Evolutionary conservation across 2,329 filamentous ascomycete genomes (phyloP).

Genomic region (Botrytis paeoniae): DNA sequence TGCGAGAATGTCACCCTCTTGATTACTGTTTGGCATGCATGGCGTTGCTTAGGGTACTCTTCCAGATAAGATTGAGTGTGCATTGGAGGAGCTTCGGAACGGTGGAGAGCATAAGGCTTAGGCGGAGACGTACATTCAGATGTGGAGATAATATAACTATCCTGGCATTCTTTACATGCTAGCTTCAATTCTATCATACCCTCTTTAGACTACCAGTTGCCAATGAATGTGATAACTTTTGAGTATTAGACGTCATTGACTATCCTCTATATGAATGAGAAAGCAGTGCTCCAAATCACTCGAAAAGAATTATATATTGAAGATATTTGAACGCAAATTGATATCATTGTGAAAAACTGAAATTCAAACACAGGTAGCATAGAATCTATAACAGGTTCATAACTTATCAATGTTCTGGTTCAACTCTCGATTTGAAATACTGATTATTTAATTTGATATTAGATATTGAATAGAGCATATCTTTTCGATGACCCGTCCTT

Average conservation of each 20-base stretch:
- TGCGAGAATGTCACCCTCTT: constrained; percentile 17
- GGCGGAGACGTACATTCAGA: constrained; percentile 10
- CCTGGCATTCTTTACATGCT: constrained; percentile 13
- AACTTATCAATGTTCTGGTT: not conserved
- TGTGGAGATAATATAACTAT: constrained; percentile 12
- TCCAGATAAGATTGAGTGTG: constrained; percentile 10
- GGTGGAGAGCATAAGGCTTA: constrained; percentile 6
- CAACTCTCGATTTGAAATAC: not conserved
- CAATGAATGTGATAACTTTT: not conserved
- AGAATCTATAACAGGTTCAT: not conserved
- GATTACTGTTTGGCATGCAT: constrained; percentile 18
- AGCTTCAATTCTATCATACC: constrained; percentile 16
- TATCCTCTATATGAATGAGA: not conserved
- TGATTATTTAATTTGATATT: not conserved
- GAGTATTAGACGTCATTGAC: not conserved
- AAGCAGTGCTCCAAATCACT: not conserved
- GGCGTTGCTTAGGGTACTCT: constrained; percentile 12
- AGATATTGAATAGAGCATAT: not conserved
- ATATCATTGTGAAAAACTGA: too few relatives aligned
- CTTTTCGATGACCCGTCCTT: not conserved
- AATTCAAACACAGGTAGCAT: not conserved
- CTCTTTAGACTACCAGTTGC: not conserved
- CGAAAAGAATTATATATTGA: not conserved
- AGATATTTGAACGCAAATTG: not conserved
- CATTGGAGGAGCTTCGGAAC: constrained; percentile 11